These are phyloP conservation scores for Laburnicola sp. DNA, from an alignment of 2,329 filamentous ascomycete species.

Conservation along the genomic window DNA sequence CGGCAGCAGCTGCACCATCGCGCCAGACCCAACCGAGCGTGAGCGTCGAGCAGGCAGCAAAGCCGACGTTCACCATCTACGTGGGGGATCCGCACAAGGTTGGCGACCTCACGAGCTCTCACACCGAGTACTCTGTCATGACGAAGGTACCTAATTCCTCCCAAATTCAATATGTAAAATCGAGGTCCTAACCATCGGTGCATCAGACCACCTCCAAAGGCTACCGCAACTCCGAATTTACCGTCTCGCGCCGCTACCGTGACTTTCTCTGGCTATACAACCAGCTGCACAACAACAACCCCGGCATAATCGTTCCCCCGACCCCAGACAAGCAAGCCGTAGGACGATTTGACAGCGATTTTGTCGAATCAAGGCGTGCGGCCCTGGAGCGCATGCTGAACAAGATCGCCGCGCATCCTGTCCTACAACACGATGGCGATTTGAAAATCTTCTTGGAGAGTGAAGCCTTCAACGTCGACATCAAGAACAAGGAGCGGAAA, in stretches of 20 bases:
- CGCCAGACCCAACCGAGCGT: constrained; percentile 73
- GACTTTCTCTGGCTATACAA: constrained; percentile 99
- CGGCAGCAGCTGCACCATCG: constrained; percentile 51
- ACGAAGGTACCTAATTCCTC: constrained; percentile 68
- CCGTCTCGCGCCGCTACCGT: constrained; percentile 89
- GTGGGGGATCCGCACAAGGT: constrained; percentile 98
- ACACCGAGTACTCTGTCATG: constrained; percentile 95
- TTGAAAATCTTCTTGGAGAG: constrained; percentile 97
- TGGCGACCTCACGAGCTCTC: constrained; percentile 91
- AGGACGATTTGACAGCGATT: constrained; percentile 92
- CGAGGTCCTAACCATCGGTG: background rate
- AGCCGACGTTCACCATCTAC: constrained; percentile 85
- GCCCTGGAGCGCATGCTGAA: constrained; percentile 97
- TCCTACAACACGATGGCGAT: constrained; percentile 89
- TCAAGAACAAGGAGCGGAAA: constrained; percentile 95
- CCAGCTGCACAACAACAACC: constrained; percentile 89
- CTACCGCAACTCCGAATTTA: constrained; percentile 88
- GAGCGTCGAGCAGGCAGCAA: constrained; percentile 88
- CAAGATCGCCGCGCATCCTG: constrained; percentile 87
- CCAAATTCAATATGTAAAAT: too few species aligned
- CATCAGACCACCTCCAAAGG: constrained; percentile 88
- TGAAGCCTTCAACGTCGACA: constrained; percentile 91
- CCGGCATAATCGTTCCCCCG: constrained; percentile 90
- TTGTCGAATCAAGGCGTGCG: constrained; percentile 88
- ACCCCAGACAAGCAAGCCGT: constrained; percentile 98